phyloP scores from a whole-genome alignment of 2,329 filamentous ascomycete genomes.

The Cercospora sp. region DNA sequence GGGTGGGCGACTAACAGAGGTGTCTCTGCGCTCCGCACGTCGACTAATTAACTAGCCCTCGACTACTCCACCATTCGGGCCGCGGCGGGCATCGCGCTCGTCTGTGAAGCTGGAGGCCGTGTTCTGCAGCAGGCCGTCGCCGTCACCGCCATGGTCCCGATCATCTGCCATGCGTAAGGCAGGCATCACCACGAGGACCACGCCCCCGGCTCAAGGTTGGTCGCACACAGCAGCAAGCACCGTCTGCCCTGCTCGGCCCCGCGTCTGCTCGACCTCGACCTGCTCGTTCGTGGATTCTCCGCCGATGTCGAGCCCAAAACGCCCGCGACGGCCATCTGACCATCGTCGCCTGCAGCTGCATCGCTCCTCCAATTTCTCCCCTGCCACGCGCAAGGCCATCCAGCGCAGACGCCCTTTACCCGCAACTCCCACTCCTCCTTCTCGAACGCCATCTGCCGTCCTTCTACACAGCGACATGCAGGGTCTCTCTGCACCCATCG shows the following conservation, averaged over 20 bases:
- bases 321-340: not conserved
- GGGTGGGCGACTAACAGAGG: not conserved
- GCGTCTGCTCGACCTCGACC: not conserved
- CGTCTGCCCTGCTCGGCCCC: not conserved
- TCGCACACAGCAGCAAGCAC: not conserved
- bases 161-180: not conserved
- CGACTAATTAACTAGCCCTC: not conserved
- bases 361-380: not conserved
- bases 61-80: slow-evolving; percentile 2
- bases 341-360: not conserved
- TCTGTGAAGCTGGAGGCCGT: not conserved
- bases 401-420: not conserved
- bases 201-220: not conserved
- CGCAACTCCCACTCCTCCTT: not conserved
- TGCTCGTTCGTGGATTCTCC: not conserved
- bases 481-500: not conserved
- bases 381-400: not conserved
- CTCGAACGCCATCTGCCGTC: not conserved
- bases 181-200: not conserved
- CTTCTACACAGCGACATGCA: not conserved
- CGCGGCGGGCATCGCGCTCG: not conserved
- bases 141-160: not conserved
- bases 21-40: not conserved
- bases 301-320: not conserved
- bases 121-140: not conserved